These are phyloP conservation scores for Botrytis squamosa DNA, from an alignment of 2,329 filamentous ascomycete genomes.

Conservation along the genomic window DNA sequence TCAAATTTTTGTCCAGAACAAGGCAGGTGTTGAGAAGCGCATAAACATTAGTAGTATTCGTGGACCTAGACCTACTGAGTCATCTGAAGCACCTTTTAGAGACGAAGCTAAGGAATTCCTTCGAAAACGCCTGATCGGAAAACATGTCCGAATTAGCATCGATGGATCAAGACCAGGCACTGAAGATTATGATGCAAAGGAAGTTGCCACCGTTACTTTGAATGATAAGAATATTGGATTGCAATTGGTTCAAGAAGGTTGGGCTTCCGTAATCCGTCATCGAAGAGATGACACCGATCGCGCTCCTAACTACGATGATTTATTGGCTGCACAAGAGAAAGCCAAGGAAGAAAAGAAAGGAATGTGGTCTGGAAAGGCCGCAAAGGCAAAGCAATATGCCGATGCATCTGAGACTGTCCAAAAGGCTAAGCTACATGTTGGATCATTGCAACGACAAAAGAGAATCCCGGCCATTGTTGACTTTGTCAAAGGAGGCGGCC, in stretches of 20 bases:
- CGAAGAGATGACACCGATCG: constrained; percentile 92
- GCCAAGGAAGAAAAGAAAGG: constrained; percentile 89
- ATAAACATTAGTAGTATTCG: constrained; percentile 91
- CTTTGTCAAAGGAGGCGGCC: constrained; percentile 94
- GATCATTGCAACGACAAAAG: constrained; percentile 84
- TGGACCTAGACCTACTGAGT: constrained; percentile 85
- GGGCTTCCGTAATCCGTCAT: constrained; percentile 91
- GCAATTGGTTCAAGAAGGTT: constrained; percentile 84
- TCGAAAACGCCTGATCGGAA: constrained; percentile 90
- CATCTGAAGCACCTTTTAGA: constrained; percentile 82
- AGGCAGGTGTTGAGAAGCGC: constrained; percentile 81
- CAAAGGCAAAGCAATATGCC: constrained; percentile 76
- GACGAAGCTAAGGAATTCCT: constrained; percentile 96
- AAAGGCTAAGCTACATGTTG: constrained; percentile 92
- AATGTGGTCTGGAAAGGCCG: constrained; percentile 89
- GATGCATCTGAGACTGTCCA: constrained; percentile 92
- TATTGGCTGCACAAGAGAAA: constrained; percentile 74
- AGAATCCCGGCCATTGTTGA: constrained; percentile 92
- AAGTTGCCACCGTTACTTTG: constrained; percentile 83
- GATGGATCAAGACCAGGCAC: constrained; percentile 88
- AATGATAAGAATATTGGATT: constrained; percentile 87
- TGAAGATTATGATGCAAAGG: constrained; percentile 89
- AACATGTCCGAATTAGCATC: constrained; percentile 85
- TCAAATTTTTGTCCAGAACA: constrained; percentile 81
- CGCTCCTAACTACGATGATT: constrained; percentile 89